Percentiles rank a stretch among this genome's conserved stretches.
These are phyloP conservation scores for Lachnellula cervina DNA, from an alignment of 2,329 filamentous ascomycete species.

Conservation along the genomic window DNA sequence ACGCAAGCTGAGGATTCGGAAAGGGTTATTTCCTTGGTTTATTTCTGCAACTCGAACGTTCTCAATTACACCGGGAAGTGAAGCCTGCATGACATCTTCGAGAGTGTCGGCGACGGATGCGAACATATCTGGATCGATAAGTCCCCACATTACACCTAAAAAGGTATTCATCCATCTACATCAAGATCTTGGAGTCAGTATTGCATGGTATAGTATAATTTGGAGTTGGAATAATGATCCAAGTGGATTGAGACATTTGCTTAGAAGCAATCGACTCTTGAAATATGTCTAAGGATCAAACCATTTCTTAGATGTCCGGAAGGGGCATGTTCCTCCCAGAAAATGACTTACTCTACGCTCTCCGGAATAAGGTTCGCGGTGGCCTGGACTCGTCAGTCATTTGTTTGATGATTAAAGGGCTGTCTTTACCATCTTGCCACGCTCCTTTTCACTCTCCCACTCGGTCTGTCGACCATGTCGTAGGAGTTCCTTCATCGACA, in stretches of 20 bases:
- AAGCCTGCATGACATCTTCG: constrained; percentile 95
- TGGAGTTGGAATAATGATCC: too few species aligned
- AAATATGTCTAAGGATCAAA: constrained; percentile 43
- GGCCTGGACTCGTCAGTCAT: constrained; percentile 42
- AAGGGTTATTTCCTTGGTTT: constrained; percentile 84
- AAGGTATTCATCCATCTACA: constrained; percentile 82
- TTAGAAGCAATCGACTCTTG: too few species aligned
- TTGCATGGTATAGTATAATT: too few species aligned
- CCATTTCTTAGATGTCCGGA: constrained; percentile 70
- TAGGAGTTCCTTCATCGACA: constrained; percentile 87
- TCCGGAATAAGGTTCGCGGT: constrained; percentile 62
- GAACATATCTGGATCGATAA: constrained; percentile 96
- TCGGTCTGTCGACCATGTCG: constrained; percentile 76
- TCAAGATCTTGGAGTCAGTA: too few species aligned
- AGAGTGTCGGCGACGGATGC: constrained; percentile 82
- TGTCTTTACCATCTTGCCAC: constrained; percentile 66
- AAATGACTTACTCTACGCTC: too few species aligned
- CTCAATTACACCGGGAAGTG: constrained; percentile 84
- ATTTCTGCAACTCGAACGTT: constrained; percentile 95
- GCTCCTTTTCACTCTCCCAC: constrained; percentile 81
- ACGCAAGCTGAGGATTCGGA: constrained; percentile 81
- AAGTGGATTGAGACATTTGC: too few species aligned
- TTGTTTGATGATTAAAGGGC: not conserved
- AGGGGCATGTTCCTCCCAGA: too few species aligned
- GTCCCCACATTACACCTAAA: constrained; percentile 76